Percentiles rank a stretch among this genome's conserved stretches.
phyloP scores from a whole-genome alignment of 2,329 filamentous ascomycete species.

The Sporothrix globosa region DNA sequence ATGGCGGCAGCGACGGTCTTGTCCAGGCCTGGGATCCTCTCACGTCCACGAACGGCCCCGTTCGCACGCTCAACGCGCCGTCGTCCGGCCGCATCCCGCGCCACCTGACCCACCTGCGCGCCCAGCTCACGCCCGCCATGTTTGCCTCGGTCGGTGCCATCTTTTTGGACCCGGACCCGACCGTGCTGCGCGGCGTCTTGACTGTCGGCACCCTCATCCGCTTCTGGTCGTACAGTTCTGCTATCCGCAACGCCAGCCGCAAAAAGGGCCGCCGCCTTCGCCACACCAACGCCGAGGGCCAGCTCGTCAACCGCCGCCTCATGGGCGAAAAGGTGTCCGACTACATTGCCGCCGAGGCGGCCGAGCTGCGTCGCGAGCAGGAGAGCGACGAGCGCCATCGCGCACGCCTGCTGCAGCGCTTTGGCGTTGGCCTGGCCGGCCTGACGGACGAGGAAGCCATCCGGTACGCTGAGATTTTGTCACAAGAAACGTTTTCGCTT shows the following conservation, averaged over 20 bases:
- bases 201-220: conserved; percentile 84
- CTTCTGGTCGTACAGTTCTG: conserved; percentile 92
- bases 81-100: conserved; percentile 82
- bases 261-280: conserved; percentile 82
- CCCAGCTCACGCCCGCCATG: conserved; percentile 68
- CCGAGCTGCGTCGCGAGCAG: conserved; percentile 76
- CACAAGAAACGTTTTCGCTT: conserved; percentile 62
- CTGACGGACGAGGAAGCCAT: conserved; percentile 68
- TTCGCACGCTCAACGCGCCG: conserved; percentile 84
- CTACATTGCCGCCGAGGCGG: conserved; percentile 84
- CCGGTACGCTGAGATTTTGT: conserved; percentile 67
- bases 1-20: conserved; percentile 91
- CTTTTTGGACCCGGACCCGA: conserved; percentile 83
- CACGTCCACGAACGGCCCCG: conserved; percentile 73
- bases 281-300: conserved; percentile 64
- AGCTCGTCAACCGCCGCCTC: conserved; percentile 54
- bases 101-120: conserved; percentile 59
- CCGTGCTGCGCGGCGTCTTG: conserved; percentile 80
- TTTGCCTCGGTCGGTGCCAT: conserved; percentile 83
- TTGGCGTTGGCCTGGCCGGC: conserved; percentile 76
- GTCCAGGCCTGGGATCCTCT: conserved; percentile 98
- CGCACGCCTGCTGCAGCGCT: conserved; percentile 73
- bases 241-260: conserved; percentile 67
- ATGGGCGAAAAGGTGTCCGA: conserved; percentile 64
- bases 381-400: conserved; percentile 68